Conservation (phyloP, 2,329 filamentous ascomycete genomes). For the Rhynchosporium agropyri region DNA sequence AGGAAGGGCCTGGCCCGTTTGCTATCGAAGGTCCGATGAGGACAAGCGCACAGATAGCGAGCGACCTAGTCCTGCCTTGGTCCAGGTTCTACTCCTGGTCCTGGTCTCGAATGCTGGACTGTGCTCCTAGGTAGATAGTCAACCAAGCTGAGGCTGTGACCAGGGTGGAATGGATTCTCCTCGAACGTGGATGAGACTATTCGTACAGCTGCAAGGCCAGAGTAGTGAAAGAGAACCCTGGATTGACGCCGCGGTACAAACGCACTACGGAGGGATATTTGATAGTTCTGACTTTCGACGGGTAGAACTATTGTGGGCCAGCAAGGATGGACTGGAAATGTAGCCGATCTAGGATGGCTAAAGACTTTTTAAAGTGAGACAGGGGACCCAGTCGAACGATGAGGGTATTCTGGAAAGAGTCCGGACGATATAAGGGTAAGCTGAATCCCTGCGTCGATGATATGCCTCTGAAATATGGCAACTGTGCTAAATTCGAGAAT, state of each 20-base stretch:
- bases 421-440: slow-evolving; percentile 5
- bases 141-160: slow-evolving; percentile 13
- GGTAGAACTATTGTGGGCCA: background rate
- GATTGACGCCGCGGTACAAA: slow-evolving; percentile 17
- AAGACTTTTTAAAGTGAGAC: too few relatives aligned
- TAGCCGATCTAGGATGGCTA: background rate
- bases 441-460: slow-evolving; percentile 12
- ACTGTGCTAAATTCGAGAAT: background rate
- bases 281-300: slow-evolving; percentile 17
- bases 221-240: slow-evolving; percentile 3
- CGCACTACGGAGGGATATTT: slow-evolving; percentile 18
- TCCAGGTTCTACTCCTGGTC: too few relatives aligned
- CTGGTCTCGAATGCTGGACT: slow-evolving; percentile 7
- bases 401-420: slow-evolving; percentile 4
- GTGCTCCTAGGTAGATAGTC: background rate
- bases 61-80: background rate
- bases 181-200: slow-evolving; percentile 15
- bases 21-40: slow-evolving; percentile 24
- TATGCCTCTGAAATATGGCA: too few relatives aligned
- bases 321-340: background rate
- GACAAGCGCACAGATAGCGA: slow-evolving; percentile 23
- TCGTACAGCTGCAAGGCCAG: slow-evolving; percentile 12
- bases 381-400: background rate
- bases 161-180: slow-evolving; percentile 20
- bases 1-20: slow-evolving; percentile 20